A percentile compares a stretch with the other conserved stretches of the same genome.
Evolutionary conservation across 495 filamentous ascomycete genomes (phyloP).

Genomic region (Pyrenula massariospora): DNA sequence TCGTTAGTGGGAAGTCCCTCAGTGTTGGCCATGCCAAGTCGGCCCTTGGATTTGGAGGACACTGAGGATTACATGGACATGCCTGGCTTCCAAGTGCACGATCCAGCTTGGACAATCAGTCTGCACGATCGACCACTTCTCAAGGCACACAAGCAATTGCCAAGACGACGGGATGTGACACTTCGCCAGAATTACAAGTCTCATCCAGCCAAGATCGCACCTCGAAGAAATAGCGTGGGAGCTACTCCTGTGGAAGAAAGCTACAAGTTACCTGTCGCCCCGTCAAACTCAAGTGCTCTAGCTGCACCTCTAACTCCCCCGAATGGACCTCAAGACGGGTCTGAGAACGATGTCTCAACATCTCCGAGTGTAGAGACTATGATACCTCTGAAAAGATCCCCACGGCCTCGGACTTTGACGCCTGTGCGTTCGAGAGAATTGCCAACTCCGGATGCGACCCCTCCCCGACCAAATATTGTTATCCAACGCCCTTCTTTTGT

Average conservation of each 20-base stretch:
- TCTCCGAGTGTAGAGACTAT: constrained; percentile 1
- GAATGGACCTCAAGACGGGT: constrained; percentile 6
- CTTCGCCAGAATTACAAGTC: constrained; percentile 5
- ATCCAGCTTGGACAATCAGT: background rate
- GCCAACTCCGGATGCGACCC: constrained; percentile 63
- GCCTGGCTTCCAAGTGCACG: background rate
- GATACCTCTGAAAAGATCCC: constrained; percentile 6
- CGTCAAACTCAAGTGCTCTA: constrained; percentile 3
- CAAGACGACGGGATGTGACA: constrained; percentile 19
- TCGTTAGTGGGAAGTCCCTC: background rate
- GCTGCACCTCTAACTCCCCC: constrained; percentile 12
- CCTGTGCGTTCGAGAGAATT: constrained; percentile 54
- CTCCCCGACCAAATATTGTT: constrained; percentile 39
- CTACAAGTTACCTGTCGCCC: constrained; percentile 11
- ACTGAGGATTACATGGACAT: background rate
- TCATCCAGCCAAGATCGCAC: background rate
- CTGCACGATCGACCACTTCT: constrained; percentile 19
- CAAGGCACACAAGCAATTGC: constrained; percentile 35
- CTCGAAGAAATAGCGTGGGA: constrained; percentile 1
- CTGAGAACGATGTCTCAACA: constrained; percentile 5
- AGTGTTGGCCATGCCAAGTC: background rate
- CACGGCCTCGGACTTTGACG: constrained; percentile 28
- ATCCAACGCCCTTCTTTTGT: constrained; percentile 32
- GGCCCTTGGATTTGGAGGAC: background rate
- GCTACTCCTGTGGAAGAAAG: constrained; percentile 7